Evolutionary conservation across 2,329 filamentous ascomycete species (phyloP), one percentile per base, ranked within the genome.

Genomic region (Leptosphaerulina australis): DNA sequence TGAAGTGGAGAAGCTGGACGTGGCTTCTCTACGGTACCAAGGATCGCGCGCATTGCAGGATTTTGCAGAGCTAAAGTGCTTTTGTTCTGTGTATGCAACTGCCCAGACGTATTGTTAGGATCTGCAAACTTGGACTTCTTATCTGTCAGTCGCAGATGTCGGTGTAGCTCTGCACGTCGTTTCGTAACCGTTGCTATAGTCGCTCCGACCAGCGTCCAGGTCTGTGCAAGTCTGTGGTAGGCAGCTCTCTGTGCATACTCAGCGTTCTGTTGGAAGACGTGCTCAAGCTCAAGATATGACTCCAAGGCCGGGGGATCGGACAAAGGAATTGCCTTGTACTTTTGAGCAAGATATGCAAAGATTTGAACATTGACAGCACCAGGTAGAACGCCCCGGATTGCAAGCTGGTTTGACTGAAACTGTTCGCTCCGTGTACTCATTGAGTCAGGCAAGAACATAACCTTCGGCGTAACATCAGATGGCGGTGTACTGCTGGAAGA

Each of bases 201-300:
- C 46, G 76, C 74, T 44, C 78, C 79, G 25, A 84, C 67, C 17
- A 86, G 77, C 44, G 77, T 78, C 83, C 83, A 87, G 15, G 81
- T 82, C 55, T 85, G 80, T 24, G 83, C 80, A 35, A 83, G 70
- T 44, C 79, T 76, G 56, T 79, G 73, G 54, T 79, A 69, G 29
- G 77, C 76, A 25, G 77, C 76, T 48, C 75, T 70, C 53, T 82
- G 76, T 20, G 81, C 81, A 56, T 79, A 76, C 35, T 76, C 71
- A 4, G 80, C 80, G 66, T 85, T 86, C 25, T 78, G 74, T 44
- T 79, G 74, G 39, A 84, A 78, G 5, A 76, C 74, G 8, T 75
- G 71, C 28, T 69, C 60, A 10, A 75, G 26, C 4, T 69, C 63
- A 5, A 66, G 20, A 39, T 68, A 75, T 8, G 70, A 69, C 35